Evolutionary conservation across 1,139 yeast species (phyloP).

Genomic region (Suhomyces terraborum): DNA sequence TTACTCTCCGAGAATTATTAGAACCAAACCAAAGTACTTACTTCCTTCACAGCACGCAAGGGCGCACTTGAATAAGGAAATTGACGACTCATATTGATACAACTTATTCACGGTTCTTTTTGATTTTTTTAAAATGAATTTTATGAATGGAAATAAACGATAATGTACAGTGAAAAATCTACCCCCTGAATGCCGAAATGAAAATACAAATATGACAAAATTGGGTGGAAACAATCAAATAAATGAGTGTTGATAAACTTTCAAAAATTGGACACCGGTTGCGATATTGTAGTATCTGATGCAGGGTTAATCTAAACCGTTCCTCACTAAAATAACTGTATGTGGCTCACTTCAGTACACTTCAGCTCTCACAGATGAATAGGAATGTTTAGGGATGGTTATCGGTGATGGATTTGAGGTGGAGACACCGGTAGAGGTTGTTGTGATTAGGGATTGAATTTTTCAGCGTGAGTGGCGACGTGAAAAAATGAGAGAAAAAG

Average conservation of each 20-base stretch:
- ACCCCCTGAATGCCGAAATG: slow-evolving; percentile 7
- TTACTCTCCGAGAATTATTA: too few relatives aligned
- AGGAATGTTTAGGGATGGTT: slow-evolving; percentile 15
- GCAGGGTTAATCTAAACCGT: slow-evolving; percentile 16
- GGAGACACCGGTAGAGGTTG: slow-evolving; percentile 15
- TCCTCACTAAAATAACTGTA: slow-evolving; percentile 13
- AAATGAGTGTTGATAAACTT: slow-evolving; percentile 27
- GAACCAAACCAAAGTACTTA: slow-evolving; percentile 38
- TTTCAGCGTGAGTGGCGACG: slow-evolving; percentile 22
- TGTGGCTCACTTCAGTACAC: slow-evolving; percentile 9
- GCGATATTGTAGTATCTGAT: slow-evolving; percentile 10
- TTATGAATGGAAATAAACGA: slow-evolving; percentile 7
- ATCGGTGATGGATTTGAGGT: slow-evolving; percentile 16
- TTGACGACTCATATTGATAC: slow-evolving; percentile 47
- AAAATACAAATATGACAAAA: neutral
- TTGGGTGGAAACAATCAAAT: slow-evolving; percentile 24
- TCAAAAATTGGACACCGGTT: slow-evolving; percentile 9
- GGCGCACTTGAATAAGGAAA: slow-evolving; percentile 98
- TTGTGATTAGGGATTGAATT: slow-evolving; percentile 16
- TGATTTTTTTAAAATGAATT: slow-evolving; percentile 16
- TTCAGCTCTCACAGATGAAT: slow-evolving; percentile 7
- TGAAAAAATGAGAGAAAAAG: slow-evolving; percentile 13
- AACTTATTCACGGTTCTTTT: slow-evolving; percentile 8
- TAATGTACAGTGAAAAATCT: slow-evolving; percentile 12
- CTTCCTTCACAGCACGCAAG: slow-evolving; percentile 93